Evolutionary conservation across 768 basidiomycete species (phyloP).

Genomic region (Russula ochroleuca): DNA sequence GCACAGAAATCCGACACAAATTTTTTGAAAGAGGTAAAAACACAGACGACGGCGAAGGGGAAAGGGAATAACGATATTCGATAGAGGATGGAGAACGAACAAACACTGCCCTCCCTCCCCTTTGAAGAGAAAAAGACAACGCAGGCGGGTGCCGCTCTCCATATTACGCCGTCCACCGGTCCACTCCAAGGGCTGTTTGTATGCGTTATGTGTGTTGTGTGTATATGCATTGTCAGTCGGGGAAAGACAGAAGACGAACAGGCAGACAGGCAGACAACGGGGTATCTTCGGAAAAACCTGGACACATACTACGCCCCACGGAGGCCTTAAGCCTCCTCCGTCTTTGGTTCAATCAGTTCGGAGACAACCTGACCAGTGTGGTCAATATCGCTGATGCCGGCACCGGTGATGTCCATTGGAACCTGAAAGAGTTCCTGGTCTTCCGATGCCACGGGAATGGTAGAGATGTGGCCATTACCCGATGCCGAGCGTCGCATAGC

Average conservation of each 20-base stretch:
- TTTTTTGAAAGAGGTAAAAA: neutral
- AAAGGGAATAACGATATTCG: conserved; percentile 26
- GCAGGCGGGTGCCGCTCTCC: conserved; percentile 14
- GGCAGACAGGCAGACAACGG: conserved; percentile 7
- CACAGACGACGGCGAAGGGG: conserved; percentile 16
- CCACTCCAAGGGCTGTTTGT: conserved; percentile 9
- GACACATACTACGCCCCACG: neutral
- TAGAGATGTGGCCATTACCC: conserved; percentile 35
- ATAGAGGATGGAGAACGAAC: conserved; percentile 23
- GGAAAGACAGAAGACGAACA: conserved; percentile 18
- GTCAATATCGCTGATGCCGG: conserved; percentile 16
- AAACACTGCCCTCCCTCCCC: conserved; percentile 17
- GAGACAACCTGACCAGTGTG: conserved; percentile 5
- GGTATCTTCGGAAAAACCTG: conserved; percentile 17
- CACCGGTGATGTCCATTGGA: conserved; percentile 7
- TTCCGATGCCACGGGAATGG: conserved; percentile 2
- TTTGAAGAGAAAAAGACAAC: conserved; percentile 12
- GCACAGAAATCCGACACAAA: conserved; percentile 9
- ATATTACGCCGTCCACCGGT: conserved; percentile 20
- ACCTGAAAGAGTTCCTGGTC: conserved; percentile 25
- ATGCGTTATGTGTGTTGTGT: conserved; percentile 13
- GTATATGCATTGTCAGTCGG: conserved; percentile 21
- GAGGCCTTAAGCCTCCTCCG: conserved; percentile 16
- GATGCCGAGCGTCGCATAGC: conserved; percentile 47
- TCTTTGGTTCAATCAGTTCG: conserved; percentile 18